Evolutionary conservation across 2,329 filamentous ascomycete genomes (phyloP), one percentile per base, ranked within the genome.

Genomic region (Pyrenophora graminea): DNA sequence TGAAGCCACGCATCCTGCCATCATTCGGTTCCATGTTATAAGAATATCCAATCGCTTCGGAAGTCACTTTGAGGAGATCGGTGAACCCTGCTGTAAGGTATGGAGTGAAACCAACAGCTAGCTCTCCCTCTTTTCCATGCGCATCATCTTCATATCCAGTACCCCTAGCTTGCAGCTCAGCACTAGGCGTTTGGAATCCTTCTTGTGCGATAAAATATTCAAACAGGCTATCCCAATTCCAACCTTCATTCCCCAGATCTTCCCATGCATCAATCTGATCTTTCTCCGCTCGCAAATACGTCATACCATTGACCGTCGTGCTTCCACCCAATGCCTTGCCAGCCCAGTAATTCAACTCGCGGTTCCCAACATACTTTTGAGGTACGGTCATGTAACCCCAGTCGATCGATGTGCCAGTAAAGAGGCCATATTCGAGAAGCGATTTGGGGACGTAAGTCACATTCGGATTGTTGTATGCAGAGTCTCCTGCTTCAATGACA

Each of bases 1-100:
- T 65, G 52, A 76, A 79, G 8, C 79, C 79, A n/a, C 70, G 56
- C 74, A 80, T 74, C 10, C 60, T 48, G 4, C 79, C 78, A 10
- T 66, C 68, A 56, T 80, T 79, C 1, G 72, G 51, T 44, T 80
- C 79, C 17, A 45, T 41, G 25, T 76, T 79, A 53, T 64, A 75
- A 0, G 64, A 61, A 12, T 78, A 58, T 2, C 74, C 73, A 3
- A 74, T 48, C 7, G 46, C 53, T 33, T 64, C 53, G 13, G 69
- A 73, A 4, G 75, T 76, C 3, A 68, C 49, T 52, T 75, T 76
- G 17, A 80, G 53, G 0, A 65, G 61, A 4, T 62, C 47, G 48
- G 64, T 60, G 32, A 64, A 55, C 6, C 56, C 62, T 39, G 64
- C 55, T 6, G 59, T 57, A 17, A 70, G 45, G 51, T 64, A 62